phyloP scores from a whole-genome alignment of 202 grass and related monocot genomes.

The Panicum hallii region DNA sequence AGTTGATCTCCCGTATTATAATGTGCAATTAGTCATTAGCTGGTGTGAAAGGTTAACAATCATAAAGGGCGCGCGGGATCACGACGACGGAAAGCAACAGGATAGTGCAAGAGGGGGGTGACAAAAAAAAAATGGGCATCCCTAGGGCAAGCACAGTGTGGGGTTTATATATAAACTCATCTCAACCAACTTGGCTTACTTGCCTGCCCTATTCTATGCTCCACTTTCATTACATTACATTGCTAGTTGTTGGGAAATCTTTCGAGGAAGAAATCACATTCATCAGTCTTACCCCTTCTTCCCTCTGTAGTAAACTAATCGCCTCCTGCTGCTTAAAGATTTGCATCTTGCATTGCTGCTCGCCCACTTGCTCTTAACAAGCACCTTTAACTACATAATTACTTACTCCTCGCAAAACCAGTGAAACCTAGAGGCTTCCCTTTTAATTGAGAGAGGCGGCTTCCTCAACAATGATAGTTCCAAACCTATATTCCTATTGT shows the following conservation, averaged over 20 bases:
- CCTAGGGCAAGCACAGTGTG: slow-evolving; percentile 23
- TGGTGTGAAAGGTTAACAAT: slow-evolving; percentile 41
- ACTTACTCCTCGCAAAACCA: neutral
- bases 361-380: neutral
- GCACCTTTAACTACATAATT: neutral
- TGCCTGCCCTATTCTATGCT: slow-evolving; percentile 29
- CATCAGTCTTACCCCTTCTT: too few relatives aligned
- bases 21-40: slow-evolving; percentile 28
- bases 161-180: slow-evolving; percentile 37
- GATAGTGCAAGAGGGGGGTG: slow-evolving; percentile 8
- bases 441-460: too few relatives aligned
- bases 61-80: slow-evolving; percentile 30
- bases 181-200: slow-evolving; percentile 47
- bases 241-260: slow-evolving; percentile 4
- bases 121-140: slow-evolving; percentile 39
- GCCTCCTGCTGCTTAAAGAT: neutral
- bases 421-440: too few relatives aligned
- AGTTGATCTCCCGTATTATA: slow-evolving; percentile 30
- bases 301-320: neutral
- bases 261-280: neutral
- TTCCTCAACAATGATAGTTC: neutral
- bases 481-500: neutral
- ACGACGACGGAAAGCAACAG: slow-evolving; percentile 57
- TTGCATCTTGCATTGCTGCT: slow-evolving; percentile 23
- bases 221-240: slow-evolving; percentile 32